Conservation (phyloP, 345 rosid species). For the Noccaea bulbosa region DNA sequence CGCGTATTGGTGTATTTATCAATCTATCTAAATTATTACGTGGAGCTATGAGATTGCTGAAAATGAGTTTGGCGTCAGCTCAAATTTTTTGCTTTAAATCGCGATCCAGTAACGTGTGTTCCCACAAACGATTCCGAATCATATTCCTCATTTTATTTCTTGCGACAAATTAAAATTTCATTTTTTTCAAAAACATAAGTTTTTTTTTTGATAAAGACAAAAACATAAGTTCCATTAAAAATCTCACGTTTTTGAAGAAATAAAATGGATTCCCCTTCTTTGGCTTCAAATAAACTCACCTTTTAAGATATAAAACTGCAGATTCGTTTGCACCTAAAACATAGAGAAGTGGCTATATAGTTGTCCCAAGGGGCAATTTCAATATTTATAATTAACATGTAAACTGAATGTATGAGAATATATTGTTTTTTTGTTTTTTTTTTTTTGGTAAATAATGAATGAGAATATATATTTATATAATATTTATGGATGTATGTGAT, state of each 20-base stretch:
- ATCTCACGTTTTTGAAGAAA: neutral
- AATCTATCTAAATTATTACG: neutral
- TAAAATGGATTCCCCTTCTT: neutral
- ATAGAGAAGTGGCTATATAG: conserved; percentile 24
- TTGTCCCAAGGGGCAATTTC: conserved; percentile 30
- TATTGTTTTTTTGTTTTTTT: too few relatives aligned
- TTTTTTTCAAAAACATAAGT: neutral
- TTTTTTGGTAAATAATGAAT: too few relatives aligned
- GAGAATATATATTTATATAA: too few relatives aligned
- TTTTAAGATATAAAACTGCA: conserved; percentile 6
- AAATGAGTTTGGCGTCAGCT: conserved; percentile 24
- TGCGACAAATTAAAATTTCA: conserved; percentile 2
- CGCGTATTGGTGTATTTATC: neutral
- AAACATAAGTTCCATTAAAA: neutral
- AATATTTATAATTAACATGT: neutral
- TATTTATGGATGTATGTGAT: too few relatives aligned
- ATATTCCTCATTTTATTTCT: conserved; percentile 32
- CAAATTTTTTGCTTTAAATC: conserved; percentile 8
- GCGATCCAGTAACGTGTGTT: conserved; percentile 32
- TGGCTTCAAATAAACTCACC: conserved; percentile 14
- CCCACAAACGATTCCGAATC: conserved; percentile 40
- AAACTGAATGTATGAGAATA: too few relatives aligned
- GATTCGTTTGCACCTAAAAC: conserved; percentile 25
- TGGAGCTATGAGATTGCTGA: conserved; percentile 28
- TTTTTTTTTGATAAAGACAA: too few relatives aligned